A percentile compares a stretch with the other conserved stretches of the same genome.
phyloP scores from a whole-genome alignment of 306 rosid genomes.

The Urtica urens region DNA sequence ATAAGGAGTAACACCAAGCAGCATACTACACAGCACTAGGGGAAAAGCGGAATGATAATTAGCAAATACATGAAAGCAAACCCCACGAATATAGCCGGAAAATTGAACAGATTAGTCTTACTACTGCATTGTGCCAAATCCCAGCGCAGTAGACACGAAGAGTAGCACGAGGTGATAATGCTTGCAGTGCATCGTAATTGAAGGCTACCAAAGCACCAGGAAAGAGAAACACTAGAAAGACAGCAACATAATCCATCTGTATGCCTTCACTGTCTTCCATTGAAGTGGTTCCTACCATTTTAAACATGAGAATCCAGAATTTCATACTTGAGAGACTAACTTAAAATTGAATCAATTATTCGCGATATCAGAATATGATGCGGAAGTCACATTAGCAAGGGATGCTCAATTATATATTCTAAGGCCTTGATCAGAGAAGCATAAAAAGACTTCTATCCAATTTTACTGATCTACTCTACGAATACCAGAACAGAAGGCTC shows the following conservation, averaged over 20 bases:
- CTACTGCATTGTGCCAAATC: constrained; percentile 93
- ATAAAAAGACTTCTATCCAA: too few species aligned
- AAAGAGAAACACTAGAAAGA: constrained; percentile 63
- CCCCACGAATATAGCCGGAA: neutral
- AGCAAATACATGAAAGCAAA: neutral
- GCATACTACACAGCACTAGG: constrained; percentile 68
- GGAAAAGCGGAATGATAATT: constrained; percentile 13
- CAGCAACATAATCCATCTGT: constrained; percentile 66
- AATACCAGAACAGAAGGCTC: too few species aligned
- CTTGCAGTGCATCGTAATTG: constrained; percentile 41
- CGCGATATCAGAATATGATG: too few species aligned
- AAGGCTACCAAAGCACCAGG: constrained; percentile 92
- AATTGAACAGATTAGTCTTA: constrained; percentile 21
- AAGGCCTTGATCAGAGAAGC: too few species aligned
- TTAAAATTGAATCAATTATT: too few species aligned
- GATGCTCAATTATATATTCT: too few species aligned
- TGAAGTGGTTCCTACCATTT: constrained; percentile 29
- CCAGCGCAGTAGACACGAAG: constrained; percentile 87
- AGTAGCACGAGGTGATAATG: constrained; percentile 33
- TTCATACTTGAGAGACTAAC: too few species aligned
- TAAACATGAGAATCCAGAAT: constrained; percentile 36
- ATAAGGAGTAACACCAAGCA: constrained; percentile 56
- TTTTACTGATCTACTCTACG: too few species aligned
- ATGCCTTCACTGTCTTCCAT: constrained; percentile 72
- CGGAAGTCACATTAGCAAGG: too few species aligned